These are phyloP conservation scores for Spirogloea muscicola DNA, from an alignment of 139 green algal genomes.

Conservation along the genomic window DNA sequence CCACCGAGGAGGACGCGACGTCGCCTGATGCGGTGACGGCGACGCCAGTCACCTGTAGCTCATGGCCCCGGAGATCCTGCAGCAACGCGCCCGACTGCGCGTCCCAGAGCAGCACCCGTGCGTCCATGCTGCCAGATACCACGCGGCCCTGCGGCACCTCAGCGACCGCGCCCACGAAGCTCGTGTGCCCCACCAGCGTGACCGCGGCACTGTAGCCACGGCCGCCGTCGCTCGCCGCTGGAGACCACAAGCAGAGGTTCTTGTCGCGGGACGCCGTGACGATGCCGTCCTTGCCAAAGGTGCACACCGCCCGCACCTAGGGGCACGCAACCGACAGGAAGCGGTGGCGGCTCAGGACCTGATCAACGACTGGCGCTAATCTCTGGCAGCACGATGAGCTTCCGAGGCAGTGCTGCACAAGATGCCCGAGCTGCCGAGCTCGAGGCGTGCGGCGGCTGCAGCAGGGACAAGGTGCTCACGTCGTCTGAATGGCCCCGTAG, in stretches of 20 bases:
- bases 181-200: constrained; percentile 65
- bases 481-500: no score
- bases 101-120: constrained; percentile 79
- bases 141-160: constrained; percentile 54
- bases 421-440: no score
- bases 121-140: constrained; percentile 78
- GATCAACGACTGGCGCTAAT: no score
- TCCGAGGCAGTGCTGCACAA: no score
- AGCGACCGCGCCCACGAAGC: constrained; percentile 73
- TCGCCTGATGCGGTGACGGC: constrained; percentile 57
- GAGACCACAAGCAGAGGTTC: constrained; percentile 50
- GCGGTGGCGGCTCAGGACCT: no score
- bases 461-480: no score
- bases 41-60: constrained; percentile 74
- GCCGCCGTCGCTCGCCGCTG: background rate
- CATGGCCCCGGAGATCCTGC: constrained; percentile 66
- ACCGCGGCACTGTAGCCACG: background rate
- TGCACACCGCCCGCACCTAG: constrained; percentile 43
- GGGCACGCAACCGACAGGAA: no score
- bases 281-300: constrained; percentile 15
- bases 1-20: constrained; percentile 75
- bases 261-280: constrained; percentile 72
- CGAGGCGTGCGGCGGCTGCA: no score
- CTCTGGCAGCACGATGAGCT: no score
- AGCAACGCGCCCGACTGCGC: constrained; percentile 29